Evolutionary conservation across 164 flowering plant genomes (phyloP).

Genomic region (Akebia trifoliata): DNA sequence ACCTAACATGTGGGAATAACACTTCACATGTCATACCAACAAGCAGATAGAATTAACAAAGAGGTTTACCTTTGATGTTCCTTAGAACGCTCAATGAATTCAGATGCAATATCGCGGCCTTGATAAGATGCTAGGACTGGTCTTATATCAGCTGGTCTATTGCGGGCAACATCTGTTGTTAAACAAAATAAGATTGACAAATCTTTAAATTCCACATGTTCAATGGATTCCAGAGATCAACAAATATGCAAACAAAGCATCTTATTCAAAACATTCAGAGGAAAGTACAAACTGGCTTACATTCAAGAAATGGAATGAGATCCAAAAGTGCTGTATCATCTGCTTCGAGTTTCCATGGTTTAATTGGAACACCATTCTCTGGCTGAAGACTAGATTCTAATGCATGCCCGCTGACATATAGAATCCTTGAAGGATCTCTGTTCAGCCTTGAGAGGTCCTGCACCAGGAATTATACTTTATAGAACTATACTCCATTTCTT

Average conservation of each 20-base stretch:
- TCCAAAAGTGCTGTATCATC: slow-evolving; percentile 79
- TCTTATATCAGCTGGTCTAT: slow-evolving; percentile 82
- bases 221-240: not conserved
- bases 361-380: slow-evolving; percentile 64
- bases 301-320: slow-evolving; percentile 87
- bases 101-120: slow-evolving; percentile 67
- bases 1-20: no score
- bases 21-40: no score
- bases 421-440: slow-evolving; percentile 67
- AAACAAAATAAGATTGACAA: not conserved
- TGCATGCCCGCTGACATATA: slow-evolving; percentile 87
- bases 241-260: not conserved
- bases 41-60: not conserved
- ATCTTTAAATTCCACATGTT: not conserved
- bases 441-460: slow-evolving; percentile 90
- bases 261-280: not conserved
- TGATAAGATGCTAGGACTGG: slow-evolving; percentile 72
- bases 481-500: no score
- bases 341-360: slow-evolving; percentile 69
- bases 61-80: slow-evolving; percentile 64
- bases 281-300: slow-evolving; percentile 33
- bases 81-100: slow-evolving; percentile 75
- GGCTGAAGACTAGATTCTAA: slow-evolving; percentile 73
- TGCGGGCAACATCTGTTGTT: slow-evolving; percentile 69
- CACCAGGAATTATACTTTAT: no score